phyloP scores from a whole-genome alignment of 2,329 filamentous ascomycete genomes.

The Penicillium expansum region DNA sequence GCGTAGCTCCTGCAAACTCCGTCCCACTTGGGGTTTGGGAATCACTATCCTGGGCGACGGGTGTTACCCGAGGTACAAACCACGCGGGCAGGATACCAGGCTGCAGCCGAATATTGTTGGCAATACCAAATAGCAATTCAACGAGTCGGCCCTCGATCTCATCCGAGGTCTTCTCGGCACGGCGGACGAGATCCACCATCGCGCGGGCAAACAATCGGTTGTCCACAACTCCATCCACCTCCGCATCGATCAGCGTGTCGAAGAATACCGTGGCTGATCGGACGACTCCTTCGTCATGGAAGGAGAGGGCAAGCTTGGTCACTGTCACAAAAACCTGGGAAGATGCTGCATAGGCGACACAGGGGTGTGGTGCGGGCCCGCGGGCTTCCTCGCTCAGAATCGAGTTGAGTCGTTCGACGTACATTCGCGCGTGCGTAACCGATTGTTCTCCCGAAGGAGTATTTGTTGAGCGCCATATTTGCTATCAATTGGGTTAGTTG shows the following conservation, averaged over 20 bases:
- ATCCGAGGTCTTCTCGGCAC: slow-evolving; percentile 63
- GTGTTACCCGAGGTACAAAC: slow-evolving; percentile 66
- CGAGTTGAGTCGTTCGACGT: slow-evolving; percentile 56
- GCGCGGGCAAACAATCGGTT: slow-evolving; percentile 81
- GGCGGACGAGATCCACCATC: slow-evolving; percentile 79
- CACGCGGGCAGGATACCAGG: slow-evolving; percentile 84
- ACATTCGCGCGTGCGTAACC: slow-evolving; percentile 50
- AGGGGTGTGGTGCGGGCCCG: slow-evolving; percentile 83
- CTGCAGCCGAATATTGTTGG: slow-evolving; percentile 89
- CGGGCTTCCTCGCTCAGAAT: slow-evolving; percentile 87
- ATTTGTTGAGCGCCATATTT: slow-evolving; percentile 60
- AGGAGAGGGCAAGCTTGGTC: slow-evolving; percentile 81
- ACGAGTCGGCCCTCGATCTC: slow-evolving; percentile 87
- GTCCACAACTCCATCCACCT: slow-evolving; percentile 92
- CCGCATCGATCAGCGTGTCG: slow-evolving; percentile 88
- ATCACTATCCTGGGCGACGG: slow-evolving; percentile 38
- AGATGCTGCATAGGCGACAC: slow-evolving; percentile 78
- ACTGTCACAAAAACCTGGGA: slow-evolving; percentile 89
- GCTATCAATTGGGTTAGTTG: slow-evolving; percentile 38
- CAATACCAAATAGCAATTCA: slow-evolving; percentile 91
- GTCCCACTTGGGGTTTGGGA: slow-evolving; percentile 52
- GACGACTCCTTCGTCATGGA: slow-evolving; percentile 81
- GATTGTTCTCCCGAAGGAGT: slow-evolving; percentile 52
- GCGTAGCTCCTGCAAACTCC: slow-evolving; percentile 77
- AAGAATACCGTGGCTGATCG: slow-evolving; percentile 83